These are phyloP conservation scores for Epichloe scottii DNA, from an alignment of 2,329 filamentous ascomycete species.

Conservation along the genomic window DNA sequence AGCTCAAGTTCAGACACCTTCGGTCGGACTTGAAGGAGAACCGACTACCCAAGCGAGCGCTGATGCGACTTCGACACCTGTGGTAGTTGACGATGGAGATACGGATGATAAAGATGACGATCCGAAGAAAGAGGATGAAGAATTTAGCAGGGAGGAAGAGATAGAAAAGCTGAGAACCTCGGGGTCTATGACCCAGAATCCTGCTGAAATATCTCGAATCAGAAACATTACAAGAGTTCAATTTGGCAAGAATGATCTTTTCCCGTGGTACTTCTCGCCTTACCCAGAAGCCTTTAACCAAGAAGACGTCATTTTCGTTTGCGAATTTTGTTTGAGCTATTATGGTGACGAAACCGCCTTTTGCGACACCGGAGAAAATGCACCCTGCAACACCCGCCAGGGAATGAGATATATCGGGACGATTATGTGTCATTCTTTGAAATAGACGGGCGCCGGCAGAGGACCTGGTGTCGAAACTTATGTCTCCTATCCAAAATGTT, in stretches of 20 bases:
- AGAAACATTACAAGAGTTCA: constrained; percentile 90
- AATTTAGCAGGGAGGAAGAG: constrained; percentile 74
- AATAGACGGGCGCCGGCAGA: constrained; percentile 85
- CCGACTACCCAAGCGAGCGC: constrained; percentile 30
- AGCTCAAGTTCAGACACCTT: constrained; percentile 30
- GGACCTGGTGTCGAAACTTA: constrained; percentile 93
- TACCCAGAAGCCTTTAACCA: constrained; percentile 85
- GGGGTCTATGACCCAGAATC: constrained; percentile 98
- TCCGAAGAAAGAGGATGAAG: constrained; percentile 34
- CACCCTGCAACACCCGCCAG: constrained; percentile 79
- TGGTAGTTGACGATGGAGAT: constrained; percentile 39
- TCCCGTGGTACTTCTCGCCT: constrained; percentile 98
- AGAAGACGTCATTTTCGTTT: constrained; percentile 86
- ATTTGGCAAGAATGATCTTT: constrained; percentile 83
- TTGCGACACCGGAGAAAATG: constrained; percentile 81
- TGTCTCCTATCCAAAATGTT: constrained; percentile 94
- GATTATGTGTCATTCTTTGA: constrained; percentile 92
- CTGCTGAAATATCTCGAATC: constrained; percentile 89
- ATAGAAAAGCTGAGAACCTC: constrained; percentile 92
- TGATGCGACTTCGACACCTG: constrained; percentile 32
- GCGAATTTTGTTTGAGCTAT: constrained; percentile 93
- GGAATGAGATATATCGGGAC: constrained; percentile 96
- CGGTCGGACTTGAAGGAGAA: constrained; percentile 29
- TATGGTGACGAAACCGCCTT: constrained; percentile 77
- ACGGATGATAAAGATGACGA: constrained; percentile 37